Conservation (phyloP, 805 yeast genomes). For the Candida multigemmis region DNA sequence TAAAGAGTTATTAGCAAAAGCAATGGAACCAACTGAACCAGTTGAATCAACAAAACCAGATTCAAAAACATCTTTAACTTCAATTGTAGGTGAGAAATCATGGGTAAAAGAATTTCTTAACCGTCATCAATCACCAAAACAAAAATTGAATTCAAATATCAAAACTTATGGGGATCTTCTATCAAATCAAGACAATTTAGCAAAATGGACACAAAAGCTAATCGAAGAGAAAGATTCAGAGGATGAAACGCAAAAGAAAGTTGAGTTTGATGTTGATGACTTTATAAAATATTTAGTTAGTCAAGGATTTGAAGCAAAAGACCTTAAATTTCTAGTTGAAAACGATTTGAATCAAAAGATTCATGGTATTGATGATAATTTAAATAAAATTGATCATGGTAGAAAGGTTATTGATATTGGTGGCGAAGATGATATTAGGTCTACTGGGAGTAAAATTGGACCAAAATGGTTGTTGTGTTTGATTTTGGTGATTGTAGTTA, state of each 20-base stretch:
- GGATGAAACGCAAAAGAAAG: slow-evolving; percentile 1
- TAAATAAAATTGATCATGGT: no score
- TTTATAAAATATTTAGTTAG: slow-evolving; percentile 21
- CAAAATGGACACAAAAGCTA: slow-evolving; percentile 6
- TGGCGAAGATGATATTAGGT: slow-evolving; percentile 12
- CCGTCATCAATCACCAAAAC: slow-evolving; percentile 6
- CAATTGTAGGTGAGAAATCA: slow-evolving; percentile 8
- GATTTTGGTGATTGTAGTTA: no score
- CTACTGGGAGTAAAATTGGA: no score
- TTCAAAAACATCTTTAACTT: slow-evolving; percentile 1
- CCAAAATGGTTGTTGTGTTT: no score
- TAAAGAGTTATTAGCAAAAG: no score
- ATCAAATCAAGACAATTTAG: slow-evolving; percentile 8
- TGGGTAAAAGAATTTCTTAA: slow-evolving; percentile 16
- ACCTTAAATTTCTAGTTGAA: slow-evolving; percentile 21
- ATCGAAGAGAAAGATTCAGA: slow-evolving; percentile 3
- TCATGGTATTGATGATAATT: no score
- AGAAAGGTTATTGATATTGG: slow-evolving; percentile 18
- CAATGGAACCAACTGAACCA: no score
- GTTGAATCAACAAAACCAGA: no score
- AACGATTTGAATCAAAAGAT: no score
- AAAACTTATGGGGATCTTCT: slow-evolving; percentile 10
- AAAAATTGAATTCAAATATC: slow-evolving; percentile 9
- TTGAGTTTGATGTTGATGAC: slow-evolving; percentile 16
- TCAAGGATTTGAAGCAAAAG: slow-evolving; percentile 17